Evolutionary conservation across 352 stramenopile species (phyloP).

Genomic region (Globisporangium iwayamae): DNA sequence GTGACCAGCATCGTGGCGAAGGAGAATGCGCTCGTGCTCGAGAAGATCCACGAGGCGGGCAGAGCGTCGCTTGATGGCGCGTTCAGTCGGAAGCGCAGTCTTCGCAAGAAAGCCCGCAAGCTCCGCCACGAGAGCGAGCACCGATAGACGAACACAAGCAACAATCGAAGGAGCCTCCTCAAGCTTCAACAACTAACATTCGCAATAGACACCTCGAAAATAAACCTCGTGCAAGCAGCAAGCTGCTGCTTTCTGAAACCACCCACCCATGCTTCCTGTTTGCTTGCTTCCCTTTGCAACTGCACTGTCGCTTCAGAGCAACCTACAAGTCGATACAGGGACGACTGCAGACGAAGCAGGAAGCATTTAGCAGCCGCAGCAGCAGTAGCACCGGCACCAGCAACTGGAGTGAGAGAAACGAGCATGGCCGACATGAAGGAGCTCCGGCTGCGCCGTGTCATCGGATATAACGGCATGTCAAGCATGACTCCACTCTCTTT

Average conservation of each 20-base stretch:
- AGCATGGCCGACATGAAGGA: slow-evolving; percentile 67
- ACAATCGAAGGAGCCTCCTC: no score
- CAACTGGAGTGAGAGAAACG: not conserved
- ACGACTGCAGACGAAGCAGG: not conserved
- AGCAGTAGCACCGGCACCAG: not conserved
- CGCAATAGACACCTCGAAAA: not conserved
- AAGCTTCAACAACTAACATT: not conserved
- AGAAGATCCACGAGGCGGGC: slow-evolving; percentile 61
- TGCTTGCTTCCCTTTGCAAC: not conserved
- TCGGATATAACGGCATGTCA: slow-evolving; percentile 76
- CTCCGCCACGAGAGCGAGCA: slow-evolving; percentile 9
- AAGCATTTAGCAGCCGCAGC: no score
- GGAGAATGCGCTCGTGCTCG: slow-evolving; percentile 58
- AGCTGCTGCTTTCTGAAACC: slow-evolving; percentile 1
- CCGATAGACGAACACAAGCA: not conserved
- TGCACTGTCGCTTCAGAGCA: slow-evolving; percentile 2
- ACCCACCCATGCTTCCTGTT: not conserved
- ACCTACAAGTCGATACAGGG: not conserved
- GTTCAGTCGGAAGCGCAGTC: slow-evolving; percentile 82
- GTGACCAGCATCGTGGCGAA: slow-evolving; percentile 69
- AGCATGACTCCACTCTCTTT: not conserved
- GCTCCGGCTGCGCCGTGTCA: slow-evolving; percentile 71
- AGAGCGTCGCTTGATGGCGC: slow-evolving; percentile 42
- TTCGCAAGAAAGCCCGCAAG: slow-evolving; percentile 83
- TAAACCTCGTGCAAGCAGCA: not conserved